Conservation (phyloP, 805 yeast genomes). For the Ogataea paraovalis region DNA sequence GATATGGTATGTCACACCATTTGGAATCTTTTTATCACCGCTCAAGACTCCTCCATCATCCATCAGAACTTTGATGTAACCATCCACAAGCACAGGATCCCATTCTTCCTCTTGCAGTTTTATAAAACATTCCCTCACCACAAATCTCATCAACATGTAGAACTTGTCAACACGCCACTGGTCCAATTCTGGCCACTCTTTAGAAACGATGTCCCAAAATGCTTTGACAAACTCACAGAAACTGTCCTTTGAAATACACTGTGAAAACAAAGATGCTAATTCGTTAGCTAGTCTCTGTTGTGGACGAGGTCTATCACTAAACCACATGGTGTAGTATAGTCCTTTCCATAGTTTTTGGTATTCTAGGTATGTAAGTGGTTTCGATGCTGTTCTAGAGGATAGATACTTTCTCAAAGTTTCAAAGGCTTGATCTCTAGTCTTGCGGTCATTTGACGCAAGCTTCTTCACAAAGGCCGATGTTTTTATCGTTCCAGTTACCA, state of each 20-base stretch:
- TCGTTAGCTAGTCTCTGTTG: constrained; percentile 80
- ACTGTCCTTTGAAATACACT: constrained; percentile 38
- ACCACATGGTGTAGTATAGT: constrained; percentile 94
- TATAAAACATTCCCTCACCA: constrained; percentile 58
- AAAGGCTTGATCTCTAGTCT: constrained; percentile 70
- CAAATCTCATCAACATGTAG: constrained; percentile 75
- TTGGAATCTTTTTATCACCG: constrained; percentile 57
- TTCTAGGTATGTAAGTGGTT: constrained; percentile 46
- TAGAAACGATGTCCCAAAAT: constrained; percentile 73
- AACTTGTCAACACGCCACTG: constrained; percentile 86
- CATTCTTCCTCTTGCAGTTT: constrained; percentile 53
- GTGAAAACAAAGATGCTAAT: constrained; percentile 53
- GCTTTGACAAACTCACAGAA: constrained; percentile 57
- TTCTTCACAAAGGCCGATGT: constrained; percentile 66
- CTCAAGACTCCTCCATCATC: constrained; percentile 35
- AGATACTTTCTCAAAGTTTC: constrained; percentile 59
- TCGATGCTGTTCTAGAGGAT: constrained; percentile 25
- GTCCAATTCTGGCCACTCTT: constrained; percentile 85
- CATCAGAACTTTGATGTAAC: constrained; percentile 36
- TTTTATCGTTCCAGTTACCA: constrained; percentile 19
- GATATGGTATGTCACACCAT: constrained; percentile 79
- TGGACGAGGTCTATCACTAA: constrained; percentile 86
- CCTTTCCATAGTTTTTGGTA: constrained; percentile 93
- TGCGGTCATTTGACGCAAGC: constrained; percentile 78
- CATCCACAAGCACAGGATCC: constrained; percentile 43